Evolutionary conservation across 768 basidiomycete species (phyloP).

Genomic region (Leccinellum rugosiceps): DNA sequence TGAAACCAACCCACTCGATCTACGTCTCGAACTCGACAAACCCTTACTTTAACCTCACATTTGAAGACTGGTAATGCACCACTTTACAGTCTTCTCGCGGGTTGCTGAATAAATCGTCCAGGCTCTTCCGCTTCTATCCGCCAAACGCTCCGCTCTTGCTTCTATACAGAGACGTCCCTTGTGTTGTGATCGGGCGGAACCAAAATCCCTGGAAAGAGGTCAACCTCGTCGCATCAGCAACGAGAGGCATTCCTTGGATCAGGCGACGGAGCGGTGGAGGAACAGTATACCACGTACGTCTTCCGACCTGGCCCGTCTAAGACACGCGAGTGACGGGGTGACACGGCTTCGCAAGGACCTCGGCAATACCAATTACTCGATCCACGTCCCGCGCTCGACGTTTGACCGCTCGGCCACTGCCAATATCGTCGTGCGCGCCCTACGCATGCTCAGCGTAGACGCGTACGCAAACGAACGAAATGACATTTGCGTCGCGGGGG

Average conservation of each 20-base stretch:
- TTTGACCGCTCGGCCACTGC: slow-evolving; percentile 83
- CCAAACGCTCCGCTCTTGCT: slow-evolving; percentile 70
- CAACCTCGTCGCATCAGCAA: slow-evolving; percentile 59
- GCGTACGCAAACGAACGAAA: slow-evolving; percentile 87
- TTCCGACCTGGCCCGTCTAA: neutral
- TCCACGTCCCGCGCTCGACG: slow-evolving; percentile 76
- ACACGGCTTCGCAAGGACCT: slow-evolving; percentile 62
- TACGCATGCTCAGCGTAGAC: slow-evolving; percentile 69
- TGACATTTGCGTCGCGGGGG: slow-evolving; percentile 78
- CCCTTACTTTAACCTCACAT: slow-evolving; percentile 86
- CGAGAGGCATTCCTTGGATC: slow-evolving; percentile 66
- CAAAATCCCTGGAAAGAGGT: slow-evolving; percentile 99
- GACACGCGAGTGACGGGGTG: neutral
- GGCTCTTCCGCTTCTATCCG: slow-evolving; percentile 78
- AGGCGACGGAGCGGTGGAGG: slow-evolving; percentile 90
- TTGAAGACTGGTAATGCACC: slow-evolving; percentile 78
- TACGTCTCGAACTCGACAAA: slow-evolving; percentile 75
- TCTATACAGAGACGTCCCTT: slow-evolving; percentile 83
- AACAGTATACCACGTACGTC: slow-evolving; percentile 89
- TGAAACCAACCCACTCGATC: slow-evolving; percentile 47
- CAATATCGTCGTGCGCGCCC: slow-evolving; percentile 70
- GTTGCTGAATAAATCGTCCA: slow-evolving; percentile 29
- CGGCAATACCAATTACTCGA: slow-evolving; percentile 96
- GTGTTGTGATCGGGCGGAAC: slow-evolving; percentile 91
- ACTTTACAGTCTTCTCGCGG: slow-evolving; percentile 25